These are phyloP conservation scores for Pythium brachiatum DNA, from an alignment of 352 stramenopile genomes.

Conservation along the genomic window DNA sequence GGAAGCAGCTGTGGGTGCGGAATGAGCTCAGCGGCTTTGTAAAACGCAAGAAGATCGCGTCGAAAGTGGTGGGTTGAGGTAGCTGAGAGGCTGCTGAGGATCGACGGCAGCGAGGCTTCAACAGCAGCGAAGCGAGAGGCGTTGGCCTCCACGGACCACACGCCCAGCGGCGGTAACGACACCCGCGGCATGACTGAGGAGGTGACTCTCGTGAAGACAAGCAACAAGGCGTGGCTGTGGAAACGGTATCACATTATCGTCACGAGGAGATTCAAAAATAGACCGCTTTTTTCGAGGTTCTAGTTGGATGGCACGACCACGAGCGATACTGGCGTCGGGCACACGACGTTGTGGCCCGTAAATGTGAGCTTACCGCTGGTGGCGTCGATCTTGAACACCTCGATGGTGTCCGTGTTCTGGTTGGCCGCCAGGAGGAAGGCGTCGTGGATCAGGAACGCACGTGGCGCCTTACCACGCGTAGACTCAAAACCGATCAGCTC, in stretches of 20 bases:
- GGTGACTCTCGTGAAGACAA: neutral
- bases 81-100: constrained; percentile 9
- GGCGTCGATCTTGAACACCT: constrained; percentile 40
- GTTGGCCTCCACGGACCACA: constrained; percentile 59
- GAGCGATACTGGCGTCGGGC: constrained; percentile 43
- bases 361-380: constrained; percentile 32
- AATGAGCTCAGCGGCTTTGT: constrained; percentile 43
- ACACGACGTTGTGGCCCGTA: constrained; percentile 29
- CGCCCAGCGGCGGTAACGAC: constrained; percentile 9
- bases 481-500: constrained; percentile 27
- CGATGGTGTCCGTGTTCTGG: constrained; percentile 47
- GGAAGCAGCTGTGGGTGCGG: constrained; percentile 67
- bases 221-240: neutral
- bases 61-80: constrained; percentile 41
- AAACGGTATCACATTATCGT: constrained; percentile 9
- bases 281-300: neutral
- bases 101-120: constrained; percentile 21
- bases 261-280: constrained; percentile 10
- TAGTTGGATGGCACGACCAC: constrained; percentile 16
- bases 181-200: constrained; percentile 5
- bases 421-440: constrained; percentile 41
- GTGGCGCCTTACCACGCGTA: constrained; percentile 34
- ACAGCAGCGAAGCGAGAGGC: constrained; percentile 26
- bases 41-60: constrained; percentile 62
- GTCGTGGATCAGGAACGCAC: constrained; percentile 34